Conservation (phyloP, 345 rosid genomes). For the Rhizophora apiculata region DNA sequence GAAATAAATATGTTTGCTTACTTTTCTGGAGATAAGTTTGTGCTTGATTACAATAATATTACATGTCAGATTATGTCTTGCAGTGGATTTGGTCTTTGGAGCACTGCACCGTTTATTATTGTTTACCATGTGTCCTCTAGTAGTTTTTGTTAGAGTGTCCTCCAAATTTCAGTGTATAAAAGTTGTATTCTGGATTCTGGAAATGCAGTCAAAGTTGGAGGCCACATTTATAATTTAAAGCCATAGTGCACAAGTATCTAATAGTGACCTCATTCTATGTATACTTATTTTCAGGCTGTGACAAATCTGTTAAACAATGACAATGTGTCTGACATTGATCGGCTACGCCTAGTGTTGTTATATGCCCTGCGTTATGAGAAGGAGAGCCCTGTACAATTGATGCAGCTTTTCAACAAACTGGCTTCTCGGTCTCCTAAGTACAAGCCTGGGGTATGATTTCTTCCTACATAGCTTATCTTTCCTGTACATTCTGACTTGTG, state of each 20-base stretch:
- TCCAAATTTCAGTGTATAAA: too few species aligned
- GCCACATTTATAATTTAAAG: not conserved
- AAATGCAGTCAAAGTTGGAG: too few species aligned
- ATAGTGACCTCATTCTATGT: slow-evolving; percentile 19
- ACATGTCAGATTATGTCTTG: too few species aligned
- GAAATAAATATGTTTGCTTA: too few species aligned
- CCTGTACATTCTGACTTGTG: not conserved
- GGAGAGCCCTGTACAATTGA: slow-evolving; percentile 92
- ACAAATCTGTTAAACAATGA: slow-evolving; percentile 81
- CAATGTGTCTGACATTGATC: slow-evolving; percentile 76
- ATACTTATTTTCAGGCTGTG: slow-evolving; percentile 68
- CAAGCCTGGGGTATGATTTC: slow-evolving; percentile 78
- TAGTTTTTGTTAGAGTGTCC: too few species aligned
- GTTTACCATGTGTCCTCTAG: too few species aligned
- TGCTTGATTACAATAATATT: too few species aligned
- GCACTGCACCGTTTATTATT: too few species aligned
- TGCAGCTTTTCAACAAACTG: slow-evolving; percentile 94
- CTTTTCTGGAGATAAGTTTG: too few species aligned
- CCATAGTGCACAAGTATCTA: slow-evolving; percentile 9
- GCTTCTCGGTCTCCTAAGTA: slow-evolving; percentile 86
- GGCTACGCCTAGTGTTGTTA: slow-evolving; percentile 79
- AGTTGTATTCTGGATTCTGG: too few species aligned
- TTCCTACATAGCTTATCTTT: slow-evolving; percentile 7
- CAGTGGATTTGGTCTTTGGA: too few species aligned
- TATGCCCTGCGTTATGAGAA: slow-evolving; percentile 97